Conservation (phyloP, 768 basidiomycete species). For the Pisolithus sp. region DNA sequence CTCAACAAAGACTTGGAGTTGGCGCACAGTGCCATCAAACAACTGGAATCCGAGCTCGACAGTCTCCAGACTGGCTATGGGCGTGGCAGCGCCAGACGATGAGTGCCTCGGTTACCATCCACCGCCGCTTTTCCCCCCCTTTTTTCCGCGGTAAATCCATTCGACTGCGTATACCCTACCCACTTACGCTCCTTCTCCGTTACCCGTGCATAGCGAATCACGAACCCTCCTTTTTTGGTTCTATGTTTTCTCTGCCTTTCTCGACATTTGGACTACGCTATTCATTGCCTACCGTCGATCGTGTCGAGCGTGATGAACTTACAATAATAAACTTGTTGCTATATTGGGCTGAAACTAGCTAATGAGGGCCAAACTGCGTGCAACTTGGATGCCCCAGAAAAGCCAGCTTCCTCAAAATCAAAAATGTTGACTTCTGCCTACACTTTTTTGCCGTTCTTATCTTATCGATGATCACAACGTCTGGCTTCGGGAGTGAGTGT, state of each 20-base stretch:
- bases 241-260: slow-evolving; percentile 3
- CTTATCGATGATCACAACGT: too few relatives aligned
- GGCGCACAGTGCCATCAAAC: slow-evolving; percentile 88
- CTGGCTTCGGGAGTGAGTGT: too few relatives aligned
- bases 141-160: slow-evolving; percentile 5
- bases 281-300: slow-evolving; percentile 6
- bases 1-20: slow-evolving; percentile 98
- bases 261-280: slow-evolving; percentile 13
- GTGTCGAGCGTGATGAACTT: slow-evolving; percentile 5
- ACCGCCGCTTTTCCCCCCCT: slow-evolving; percentile 2
- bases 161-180: slow-evolving; percentile 21
- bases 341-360: background rate
- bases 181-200: slow-evolving; percentile 14
- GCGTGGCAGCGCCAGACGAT: slow-evolving; percentile 43
- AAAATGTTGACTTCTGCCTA: too few relatives aligned
- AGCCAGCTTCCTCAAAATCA: too few relatives aligned
- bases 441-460: too few relatives aligned
- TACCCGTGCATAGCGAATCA: background rate
- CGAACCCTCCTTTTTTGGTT: slow-evolving; percentile 23
- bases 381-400: too few relatives aligned
- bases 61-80: slow-evolving; percentile 83
- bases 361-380: too few relatives aligned
- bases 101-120: slow-evolving; percentile 1
- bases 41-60: slow-evolving; percentile 86
- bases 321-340: background rate